phyloP scores from a whole-genome alignment of 2,329 filamentous ascomycete genomes.

The Penicillium psychrosexuale region DNA sequence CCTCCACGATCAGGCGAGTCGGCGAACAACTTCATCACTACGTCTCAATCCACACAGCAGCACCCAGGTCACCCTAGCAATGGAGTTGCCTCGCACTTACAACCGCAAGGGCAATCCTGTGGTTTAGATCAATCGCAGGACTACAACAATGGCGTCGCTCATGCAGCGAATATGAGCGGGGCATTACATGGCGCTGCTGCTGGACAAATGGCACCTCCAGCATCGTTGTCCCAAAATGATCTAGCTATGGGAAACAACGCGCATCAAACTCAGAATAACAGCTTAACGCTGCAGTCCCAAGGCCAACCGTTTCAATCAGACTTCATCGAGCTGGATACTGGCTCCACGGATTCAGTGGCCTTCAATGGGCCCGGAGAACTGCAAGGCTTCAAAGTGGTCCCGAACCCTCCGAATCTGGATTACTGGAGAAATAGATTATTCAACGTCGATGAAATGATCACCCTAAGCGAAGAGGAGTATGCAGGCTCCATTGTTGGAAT shows the following conservation, averaged over 20 bases:
- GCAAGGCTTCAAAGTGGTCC: constrained; percentile 52
- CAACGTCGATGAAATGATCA: constrained; percentile 69
- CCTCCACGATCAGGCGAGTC: constrained; percentile 16
- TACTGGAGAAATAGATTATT: constrained; percentile 71
- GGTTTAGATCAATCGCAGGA: not conserved
- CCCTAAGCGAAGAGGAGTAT: constrained; percentile 71
- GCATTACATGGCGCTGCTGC: not conserved
- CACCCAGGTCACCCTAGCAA: not conserved
- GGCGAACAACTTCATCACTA: constrained; percentile 14
- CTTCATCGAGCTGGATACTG: constrained; percentile 12
- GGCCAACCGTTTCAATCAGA: constrained; percentile 19
- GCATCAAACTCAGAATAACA: constrained; percentile 13
- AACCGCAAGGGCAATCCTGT: not conserved
- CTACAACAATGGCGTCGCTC: not conserved
- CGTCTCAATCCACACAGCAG: constrained; percentile 1
- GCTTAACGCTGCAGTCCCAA: constrained; percentile 21
- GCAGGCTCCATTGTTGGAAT: constrained; percentile 19
- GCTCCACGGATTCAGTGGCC: constrained; percentile 15
- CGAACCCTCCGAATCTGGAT: constrained; percentile 65
- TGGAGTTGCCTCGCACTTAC: constrained; percentile 2
- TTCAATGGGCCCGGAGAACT: constrained; percentile 25
- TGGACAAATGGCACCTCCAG: not conserved
- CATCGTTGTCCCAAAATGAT: constrained; percentile 3
- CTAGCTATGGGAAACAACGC: constrained; percentile 11
- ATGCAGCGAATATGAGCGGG: not conserved